phyloP scores from a whole-genome alignment of 1,284 basidiomycete genomes.

The Rhodotorula sp. region DNA sequence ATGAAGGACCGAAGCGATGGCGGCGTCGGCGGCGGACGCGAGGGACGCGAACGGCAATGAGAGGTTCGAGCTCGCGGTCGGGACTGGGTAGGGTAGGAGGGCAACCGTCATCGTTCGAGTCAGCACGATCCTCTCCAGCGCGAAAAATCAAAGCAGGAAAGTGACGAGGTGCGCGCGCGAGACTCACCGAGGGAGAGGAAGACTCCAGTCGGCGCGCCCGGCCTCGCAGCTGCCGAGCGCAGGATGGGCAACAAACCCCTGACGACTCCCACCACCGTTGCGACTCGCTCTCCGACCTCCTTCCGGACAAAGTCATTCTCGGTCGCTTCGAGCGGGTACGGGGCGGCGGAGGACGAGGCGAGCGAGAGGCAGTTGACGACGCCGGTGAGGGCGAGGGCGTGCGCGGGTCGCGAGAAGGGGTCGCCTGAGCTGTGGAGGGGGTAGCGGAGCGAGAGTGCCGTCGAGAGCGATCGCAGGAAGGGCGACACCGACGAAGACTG shows the following conservation, averaged over 20 bases:
- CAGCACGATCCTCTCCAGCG: not conserved
- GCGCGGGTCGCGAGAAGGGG: constrained; percentile 57
- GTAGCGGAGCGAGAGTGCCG: constrained; percentile 74
- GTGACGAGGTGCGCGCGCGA: too few relatives aligned
- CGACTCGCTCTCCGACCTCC: constrained; percentile 31
- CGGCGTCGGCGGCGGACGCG: constrained; percentile 30
- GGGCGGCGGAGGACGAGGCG: not conserved
- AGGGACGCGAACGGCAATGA: constrained; percentile 33
- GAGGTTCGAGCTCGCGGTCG: constrained; percentile 23
- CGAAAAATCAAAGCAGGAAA: too few relatives aligned
- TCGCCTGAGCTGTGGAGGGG: constrained; percentile 72
- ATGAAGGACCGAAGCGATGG: constrained; percentile 28
- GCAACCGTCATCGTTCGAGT: not conserved
- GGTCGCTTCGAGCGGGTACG: constrained; percentile 33
- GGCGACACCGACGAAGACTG: constrained; percentile 67
- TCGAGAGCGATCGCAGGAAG: constrained; percentile 72
- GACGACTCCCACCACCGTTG: constrained; percentile 17
- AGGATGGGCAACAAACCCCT: constrained; percentile 37
- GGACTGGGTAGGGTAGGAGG: constrained; percentile 17
- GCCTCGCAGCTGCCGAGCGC: constrained; percentile 15
- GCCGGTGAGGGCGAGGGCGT: constrained; percentile 39
- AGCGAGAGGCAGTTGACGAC: constrained; percentile 44
- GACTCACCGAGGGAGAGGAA: constrained; percentile 32
- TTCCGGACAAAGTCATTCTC: constrained; percentile 22
- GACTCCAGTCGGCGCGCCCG: constrained; percentile 21